Base-by-base conservation (phyloP, 768 basidiomycete species). In the Podaxis sp. region DNA sequence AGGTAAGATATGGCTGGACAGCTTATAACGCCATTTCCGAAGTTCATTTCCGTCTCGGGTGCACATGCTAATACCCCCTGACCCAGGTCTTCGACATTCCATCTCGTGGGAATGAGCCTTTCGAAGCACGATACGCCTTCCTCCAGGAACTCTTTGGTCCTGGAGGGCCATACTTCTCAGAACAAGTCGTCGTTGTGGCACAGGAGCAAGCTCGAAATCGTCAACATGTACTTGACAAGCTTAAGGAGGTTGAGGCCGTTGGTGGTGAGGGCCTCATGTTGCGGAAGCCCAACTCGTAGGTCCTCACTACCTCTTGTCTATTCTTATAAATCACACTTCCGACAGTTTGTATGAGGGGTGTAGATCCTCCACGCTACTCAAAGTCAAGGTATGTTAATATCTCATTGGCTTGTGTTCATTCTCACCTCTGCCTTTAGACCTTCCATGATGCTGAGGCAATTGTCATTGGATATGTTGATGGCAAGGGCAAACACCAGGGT, bases 231-330 rank as follows among this genome's bases (percentile, higher is more conserved):
- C 71, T 84, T 0, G 76, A 81, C 54, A 79, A 77, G 64, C 74
- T 86, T 57, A 80, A 82, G 65, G 81, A 81, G 65, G 68, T 86
- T 9, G 83, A 86, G 66, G 68, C 66, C 5, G 64, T 82, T 11
- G 84, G 84, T 11, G 84, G 84, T 1, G 84, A 86, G 67, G 84
- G 84, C 0, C 62, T 86, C 16, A 86, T 86, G 84, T 71, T 85
- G 27, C 71, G 84, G 10, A 76, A 75, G 58, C 77, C 84, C 5
- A 71, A 68, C 36, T 84, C 83, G 79, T 82, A 62, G 54, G 78
- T 74, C 7, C 16, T 59, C 55, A 40, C 55, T 25, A 10, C 21
- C 3, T 35, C 25, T 40, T 28, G 55, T 14, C 23, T 28, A 3
- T 18, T 25, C 52, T 32, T n/a, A 3, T 16, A 27, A 25, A 5